phyloP scores from a whole-genome alignment of 768 basidiomycete genomes.

The Termitomyces sp. region DNA sequence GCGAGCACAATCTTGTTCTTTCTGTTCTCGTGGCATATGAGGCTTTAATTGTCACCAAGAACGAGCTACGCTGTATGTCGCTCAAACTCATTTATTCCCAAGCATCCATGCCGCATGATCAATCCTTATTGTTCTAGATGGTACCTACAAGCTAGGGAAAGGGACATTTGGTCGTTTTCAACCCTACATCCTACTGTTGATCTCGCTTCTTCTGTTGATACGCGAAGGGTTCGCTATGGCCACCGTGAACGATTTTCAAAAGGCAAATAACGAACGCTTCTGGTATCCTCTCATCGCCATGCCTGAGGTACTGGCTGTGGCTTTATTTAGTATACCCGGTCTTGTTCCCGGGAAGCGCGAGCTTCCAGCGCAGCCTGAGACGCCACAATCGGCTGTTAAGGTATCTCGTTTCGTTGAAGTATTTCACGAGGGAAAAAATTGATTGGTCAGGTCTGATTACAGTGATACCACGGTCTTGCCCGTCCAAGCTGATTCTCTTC shows the following conservation, averaged over 20 bases:
- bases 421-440: background rate
- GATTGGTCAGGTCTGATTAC: background rate
- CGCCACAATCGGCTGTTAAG: background rate
- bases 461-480: background rate
- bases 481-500: too few relatives aligned
- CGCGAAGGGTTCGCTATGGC: constrained; percentile 17
- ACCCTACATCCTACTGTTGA: constrained; percentile 13
- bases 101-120: background rate
- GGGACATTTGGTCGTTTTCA: constrained; percentile 14
- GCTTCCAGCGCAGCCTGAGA: background rate
- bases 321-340: constrained; percentile 15
- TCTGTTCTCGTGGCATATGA: constrained; percentile 15
- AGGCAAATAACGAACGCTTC: constrained; percentile 16
- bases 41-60: constrained; percentile 10
- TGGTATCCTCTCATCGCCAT: constrained; percentile 22
- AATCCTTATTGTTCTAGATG: background rate
- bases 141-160: background rate
- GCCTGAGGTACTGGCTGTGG: constrained; percentile 18
- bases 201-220: constrained; percentile 17
- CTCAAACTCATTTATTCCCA: background rate
- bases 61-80: constrained; percentile 1
- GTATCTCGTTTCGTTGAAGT: background rate
- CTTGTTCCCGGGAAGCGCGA: constrained; percentile 13
- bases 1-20: constrained; percentile 17
- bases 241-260: constrained; percentile 11